Base-by-base conservation (phyloP, 1,139 yeast species). In the Suhomyces atakaporum region DNA sequence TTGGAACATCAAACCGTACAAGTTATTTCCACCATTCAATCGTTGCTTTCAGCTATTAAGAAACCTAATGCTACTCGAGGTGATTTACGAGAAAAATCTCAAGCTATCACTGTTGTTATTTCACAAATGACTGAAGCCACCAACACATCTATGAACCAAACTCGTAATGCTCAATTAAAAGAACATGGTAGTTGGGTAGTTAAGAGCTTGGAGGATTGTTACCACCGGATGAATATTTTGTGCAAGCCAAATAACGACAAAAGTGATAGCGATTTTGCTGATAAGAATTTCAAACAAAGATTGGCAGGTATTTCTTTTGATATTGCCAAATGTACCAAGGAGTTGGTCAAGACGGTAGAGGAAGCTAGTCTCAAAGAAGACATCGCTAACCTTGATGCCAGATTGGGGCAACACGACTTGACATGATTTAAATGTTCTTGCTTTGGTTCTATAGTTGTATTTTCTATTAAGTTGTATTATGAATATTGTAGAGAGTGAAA, bases 291-390 rank as follows among this genome's bases (percentile, higher is more conserved):
- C 67, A 85, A 84, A 61, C 97, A 90, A 63, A 77, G 97, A 49
- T 76, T 92, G 47, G 97, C 97, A 0, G 97, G 97, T 2, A 84
- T 89, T 46, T 89, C 96, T 15, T 92, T 89, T 64, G 97, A 92
- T 58, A 87, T 90, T 66, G 97, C 97, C 31, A 88, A 92, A 62
- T 85, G 95, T 59, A 90, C 97, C 9, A 90, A 90, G 59, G 97
- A 90, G 60, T 75, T 90, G 57, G 97, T 90, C 23, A 90, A 89
- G 66, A 85, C 96, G 2, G 96, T 90, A 5, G 97, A 90, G 59
- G 97, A 89, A 56, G 96, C 95, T 18, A 84, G 92, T 55, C 68
- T 89, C 52, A 84, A 84, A 51, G 90, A 83, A 50, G 95, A 86
- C 51, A 83, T 85, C 43, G 77, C 72, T 10, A 62, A 73, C 41